Evolutionary conservation across 139 green algal genomes (phyloP).

Genomic region (Yamagishiella unicocca): DNA sequence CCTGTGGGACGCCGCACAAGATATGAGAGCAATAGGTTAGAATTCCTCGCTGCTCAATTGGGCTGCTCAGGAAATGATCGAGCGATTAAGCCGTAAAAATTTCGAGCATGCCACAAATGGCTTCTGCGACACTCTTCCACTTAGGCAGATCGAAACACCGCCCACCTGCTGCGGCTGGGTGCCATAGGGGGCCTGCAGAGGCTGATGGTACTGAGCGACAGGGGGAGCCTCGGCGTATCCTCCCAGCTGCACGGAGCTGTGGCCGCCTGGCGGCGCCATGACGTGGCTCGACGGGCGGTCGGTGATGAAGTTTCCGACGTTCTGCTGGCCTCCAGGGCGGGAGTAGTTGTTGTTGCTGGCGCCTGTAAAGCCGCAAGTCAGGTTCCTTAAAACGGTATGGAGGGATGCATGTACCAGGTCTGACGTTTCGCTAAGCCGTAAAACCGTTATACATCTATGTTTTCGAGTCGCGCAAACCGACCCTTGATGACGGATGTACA

Average conservation of each 20-base stretch:
- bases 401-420: no score
- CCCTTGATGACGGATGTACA: no score
- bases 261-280: conserved; percentile 83
- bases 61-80: no score
- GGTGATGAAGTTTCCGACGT: conserved; percentile 83
- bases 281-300: conserved; percentile 84
- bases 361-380: conserved; percentile 54
- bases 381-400: no score
- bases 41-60: not conserved
- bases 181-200: conserved; percentile 10
- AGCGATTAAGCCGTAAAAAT: no score
- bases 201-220: not conserved
- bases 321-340: conserved; percentile 49
- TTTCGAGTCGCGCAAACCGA: no score
- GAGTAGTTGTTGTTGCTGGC: conserved; percentile 75
- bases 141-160: no score
- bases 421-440: no score
- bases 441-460: no score
- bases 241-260: conserved; percentile 78
- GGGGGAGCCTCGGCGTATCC: conserved; percentile 25
- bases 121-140: no score
- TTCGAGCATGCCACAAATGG: no score
- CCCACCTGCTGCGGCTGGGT: not conserved
- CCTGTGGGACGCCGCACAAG: no score
- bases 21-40: not conserved